Percentiles rank a stretch among this genome's conserved stretches.
Evolutionary conservation across 768 basidiomycete genomes (phyloP).

Genomic region (Aureoboletus auriporus): DNA sequence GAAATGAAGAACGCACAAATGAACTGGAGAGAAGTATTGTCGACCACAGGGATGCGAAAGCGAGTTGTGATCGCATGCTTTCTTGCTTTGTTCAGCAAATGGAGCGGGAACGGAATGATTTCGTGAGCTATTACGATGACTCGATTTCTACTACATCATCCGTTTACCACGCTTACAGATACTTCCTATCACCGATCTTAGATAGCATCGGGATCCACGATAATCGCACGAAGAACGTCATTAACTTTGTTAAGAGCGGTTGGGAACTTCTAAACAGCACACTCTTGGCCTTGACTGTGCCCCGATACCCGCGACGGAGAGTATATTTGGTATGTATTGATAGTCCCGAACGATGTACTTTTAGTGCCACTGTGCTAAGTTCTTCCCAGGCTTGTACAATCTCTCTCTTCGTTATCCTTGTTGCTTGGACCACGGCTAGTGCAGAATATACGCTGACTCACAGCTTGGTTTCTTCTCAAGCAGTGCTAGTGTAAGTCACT

Average conservation of each 20-base stretch:
- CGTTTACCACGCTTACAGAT: not conserved
- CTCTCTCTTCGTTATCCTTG: too few species aligned
- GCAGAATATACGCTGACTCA: too few species aligned
- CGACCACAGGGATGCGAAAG: constrained; percentile 9
- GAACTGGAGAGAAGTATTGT: not conserved
- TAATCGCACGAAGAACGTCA: constrained; percentile 1
- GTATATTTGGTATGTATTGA: not conserved
- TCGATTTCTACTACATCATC: not conserved
- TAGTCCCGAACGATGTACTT: too few species aligned
- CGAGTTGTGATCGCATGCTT: constrained; percentile 4
- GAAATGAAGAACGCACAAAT: constrained; percentile 2
- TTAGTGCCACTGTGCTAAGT: not conserved
- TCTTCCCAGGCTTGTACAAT: constrained; percentile 1
- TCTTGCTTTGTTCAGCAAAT: constrained; percentile 6
- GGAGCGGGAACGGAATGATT: constrained; percentile 8
- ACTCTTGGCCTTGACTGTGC: not conserved
- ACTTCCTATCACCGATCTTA: constrained; percentile 5
- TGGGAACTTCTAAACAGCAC: not conserved
- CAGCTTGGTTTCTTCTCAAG: too few species aligned
- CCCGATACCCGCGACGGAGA: constrained; percentile 7
- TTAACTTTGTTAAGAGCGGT: not conserved
- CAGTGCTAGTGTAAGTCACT: too few species aligned
- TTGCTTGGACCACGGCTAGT: too few species aligned
- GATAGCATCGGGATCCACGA: constrained; percentile 10
- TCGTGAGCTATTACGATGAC: not conserved